Conservation (phyloP, 176 grass and related monocot species). For the Musa acuminata region DNA sequence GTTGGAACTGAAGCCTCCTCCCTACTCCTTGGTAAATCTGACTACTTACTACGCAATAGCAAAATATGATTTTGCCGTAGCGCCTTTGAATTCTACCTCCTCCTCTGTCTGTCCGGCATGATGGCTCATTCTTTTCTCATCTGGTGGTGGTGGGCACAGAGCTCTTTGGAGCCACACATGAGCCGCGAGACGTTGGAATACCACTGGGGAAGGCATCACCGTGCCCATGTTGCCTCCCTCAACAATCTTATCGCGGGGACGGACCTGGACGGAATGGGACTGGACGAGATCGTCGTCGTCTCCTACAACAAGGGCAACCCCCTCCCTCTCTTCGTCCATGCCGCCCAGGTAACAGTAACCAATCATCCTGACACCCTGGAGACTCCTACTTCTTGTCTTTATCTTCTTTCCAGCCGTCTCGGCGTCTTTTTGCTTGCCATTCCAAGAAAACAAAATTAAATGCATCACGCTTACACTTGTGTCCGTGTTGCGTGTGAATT, state of each 20-base stretch:
- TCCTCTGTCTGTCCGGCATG: neutral
- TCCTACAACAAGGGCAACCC: constrained; percentile 75
- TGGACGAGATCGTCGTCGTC: constrained; percentile 52
- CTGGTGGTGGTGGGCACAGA: neutral
- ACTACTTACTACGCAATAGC: neutral
- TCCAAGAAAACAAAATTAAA: neutral
- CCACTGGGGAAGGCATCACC: constrained; percentile 72
- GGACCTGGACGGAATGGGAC: constrained; percentile 54
- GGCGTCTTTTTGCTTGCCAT: neutral
- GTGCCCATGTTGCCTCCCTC: constrained; percentile 47
- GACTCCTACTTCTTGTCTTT: neutral
- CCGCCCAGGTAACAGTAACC: constrained; percentile 45
- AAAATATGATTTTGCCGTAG: neutral
- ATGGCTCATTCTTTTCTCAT: neutral
- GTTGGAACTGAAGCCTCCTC: constrained; percentile 51
- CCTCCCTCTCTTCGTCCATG: constrained; percentile 54
- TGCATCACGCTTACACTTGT: too few species aligned
- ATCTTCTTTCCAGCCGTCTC: neutral
- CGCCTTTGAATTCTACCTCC: neutral
- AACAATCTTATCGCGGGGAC: constrained; percentile 61
- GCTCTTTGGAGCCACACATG: constrained; percentile 74
- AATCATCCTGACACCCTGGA: neutral
- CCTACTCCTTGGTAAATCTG: constrained; percentile 38
- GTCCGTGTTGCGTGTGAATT: too few species aligned
- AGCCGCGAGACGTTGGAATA: constrained; percentile 60